Base-by-base conservation (phyloP, 352 stramenopile species). In the Phytophthora hybrid region DNA sequence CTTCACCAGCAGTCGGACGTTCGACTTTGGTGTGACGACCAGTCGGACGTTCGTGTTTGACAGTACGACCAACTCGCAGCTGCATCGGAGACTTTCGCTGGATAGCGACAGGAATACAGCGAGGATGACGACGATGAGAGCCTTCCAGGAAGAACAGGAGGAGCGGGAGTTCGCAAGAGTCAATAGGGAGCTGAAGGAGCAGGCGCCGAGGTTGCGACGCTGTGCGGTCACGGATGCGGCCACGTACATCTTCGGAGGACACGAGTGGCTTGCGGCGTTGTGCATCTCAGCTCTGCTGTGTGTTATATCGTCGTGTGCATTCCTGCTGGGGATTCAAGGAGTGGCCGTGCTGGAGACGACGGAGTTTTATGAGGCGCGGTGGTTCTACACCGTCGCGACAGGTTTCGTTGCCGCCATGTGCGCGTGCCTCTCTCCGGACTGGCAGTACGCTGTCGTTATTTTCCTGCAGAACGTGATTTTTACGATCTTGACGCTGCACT, bases 401-500 rank as follows among this genome's bases (percentile, higher is more conserved):
- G 76, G 66, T 4, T 82, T 78, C 59, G 81, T 86, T 54, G 72
- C 73, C 6, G 71, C 64, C 3, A 71, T 91, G 31, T 88, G 81
- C 68, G 78, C 81, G 21, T 88, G 81, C 49, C 66, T 87, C 21
- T 68, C 80, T 62, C 83, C 83, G 4, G 78, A 89, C 53, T 87
- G 79, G 79, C 66, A 79, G n/a, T 88, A 89, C 51, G 74, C 74
- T 0, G 53, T 81, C 26, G 64, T 91, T 26, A 70, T 85, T 53
- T 77, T 84, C 44, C 21, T 81, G 19, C 71, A 88, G 62, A 83
- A 86, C 46, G 60, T 71, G 19, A 76, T 86, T 11, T 91, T 91
- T 54, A 84, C 78, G 21, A 63, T 81, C 29, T 66, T 91, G 23
- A 89, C 83, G 18, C 65, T 93, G 60, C 78, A 89, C 69, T 89